These are phyloP conservation scores for Blastobotrys serpentis DNA, from an alignment of 1,139 yeast species.

Conservation along the genomic window DNA sequence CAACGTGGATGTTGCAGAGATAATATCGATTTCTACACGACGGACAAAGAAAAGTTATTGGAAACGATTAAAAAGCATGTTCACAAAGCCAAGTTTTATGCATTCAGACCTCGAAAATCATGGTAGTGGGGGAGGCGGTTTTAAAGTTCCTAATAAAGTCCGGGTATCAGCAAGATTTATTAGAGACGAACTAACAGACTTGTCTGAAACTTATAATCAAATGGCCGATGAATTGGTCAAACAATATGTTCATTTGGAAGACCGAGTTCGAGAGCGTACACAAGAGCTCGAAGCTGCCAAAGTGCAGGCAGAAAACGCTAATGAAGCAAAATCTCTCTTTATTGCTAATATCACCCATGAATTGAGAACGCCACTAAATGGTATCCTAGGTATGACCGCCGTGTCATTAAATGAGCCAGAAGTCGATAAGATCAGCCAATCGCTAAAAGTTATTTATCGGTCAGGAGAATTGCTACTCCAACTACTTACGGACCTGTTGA, in stretches of 20 bases:
- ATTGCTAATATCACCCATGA: slow-evolving; percentile 97
- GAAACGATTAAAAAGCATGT: slow-evolving; percentile 8
- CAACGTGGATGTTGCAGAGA: background rate
- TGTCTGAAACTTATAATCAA: slow-evolving; percentile 83
- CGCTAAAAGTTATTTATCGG: slow-evolving; percentile 73
- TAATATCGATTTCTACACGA: background rate
- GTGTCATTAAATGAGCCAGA: slow-evolving; percentile 87
- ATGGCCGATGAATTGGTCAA: slow-evolving; percentile 86
- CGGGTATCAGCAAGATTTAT: slow-evolving; percentile 59
- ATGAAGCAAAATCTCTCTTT: slow-evolving; percentile 90
- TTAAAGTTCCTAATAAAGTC: slow-evolving; percentile 45
- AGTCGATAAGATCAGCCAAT: slow-evolving; percentile 59
- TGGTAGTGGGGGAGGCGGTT: slow-evolving; percentile 10
- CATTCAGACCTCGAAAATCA: background rate
- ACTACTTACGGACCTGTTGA: slow-evolving; percentile 81
- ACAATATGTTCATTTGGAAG: slow-evolving; percentile 83
- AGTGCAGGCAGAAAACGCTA: slow-evolving; percentile 88
- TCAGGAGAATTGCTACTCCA: slow-evolving; percentile 86
- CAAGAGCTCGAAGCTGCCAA: slow-evolving; percentile 86
- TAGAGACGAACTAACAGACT: slow-evolving; percentile 82
- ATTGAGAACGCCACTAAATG: slow-evolving; percentile 90
- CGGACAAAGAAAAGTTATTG: slow-evolving; percentile 8
- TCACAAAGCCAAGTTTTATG: slow-evolving; percentile 6
- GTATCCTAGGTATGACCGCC: slow-evolving; percentile 94
- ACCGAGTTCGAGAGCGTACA: slow-evolving; percentile 84